Percentiles rank a stretch among this genome's conserved stretches.
Evolutionary conservation across 2,329 filamentous ascomycete species (phyloP).

Genomic region (Fusarium brevicatenulatum): DNA sequence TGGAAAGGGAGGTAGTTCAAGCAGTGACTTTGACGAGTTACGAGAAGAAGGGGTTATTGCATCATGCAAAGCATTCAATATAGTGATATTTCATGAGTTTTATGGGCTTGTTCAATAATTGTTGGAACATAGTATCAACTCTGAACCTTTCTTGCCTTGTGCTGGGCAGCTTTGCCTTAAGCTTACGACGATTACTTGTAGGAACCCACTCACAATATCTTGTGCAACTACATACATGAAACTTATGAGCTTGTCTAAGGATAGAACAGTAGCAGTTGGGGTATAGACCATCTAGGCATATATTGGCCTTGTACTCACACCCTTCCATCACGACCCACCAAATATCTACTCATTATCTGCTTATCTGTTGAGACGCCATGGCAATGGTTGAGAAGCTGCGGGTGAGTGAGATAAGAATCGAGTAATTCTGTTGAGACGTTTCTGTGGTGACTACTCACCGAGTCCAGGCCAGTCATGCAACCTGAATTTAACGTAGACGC

Average conservation of each 20-base stretch:
- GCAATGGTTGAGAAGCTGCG: conserved; percentile 1
- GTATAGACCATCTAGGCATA: neutral
- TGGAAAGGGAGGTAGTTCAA: conserved; percentile 69
- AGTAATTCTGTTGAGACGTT: conserved; percentile 16
- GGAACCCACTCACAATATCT: neutral
- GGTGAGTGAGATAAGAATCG: neutral
- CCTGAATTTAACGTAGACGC: neutral
- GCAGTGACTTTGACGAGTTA: neutral
- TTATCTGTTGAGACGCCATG: conserved; percentile 1
- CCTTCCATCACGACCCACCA: neutral
- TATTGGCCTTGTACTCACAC: neutral
- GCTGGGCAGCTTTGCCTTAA: no score
- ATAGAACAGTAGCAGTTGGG: neutral
- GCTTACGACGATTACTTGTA: neutral
- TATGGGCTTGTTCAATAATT: neutral
- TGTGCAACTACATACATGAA: neutral
- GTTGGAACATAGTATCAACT: neutral
- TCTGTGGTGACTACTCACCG: neutral
- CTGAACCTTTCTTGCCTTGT: neutral
- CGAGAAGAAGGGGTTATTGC: neutral
- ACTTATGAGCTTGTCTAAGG: neutral
- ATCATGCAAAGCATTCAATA: neutral
- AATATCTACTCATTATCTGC: neutral
- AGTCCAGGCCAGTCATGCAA: neutral
- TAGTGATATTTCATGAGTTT: neutral